Conservation (phyloP, 164 flowering plant genomes). For the Sedum album region DNA sequence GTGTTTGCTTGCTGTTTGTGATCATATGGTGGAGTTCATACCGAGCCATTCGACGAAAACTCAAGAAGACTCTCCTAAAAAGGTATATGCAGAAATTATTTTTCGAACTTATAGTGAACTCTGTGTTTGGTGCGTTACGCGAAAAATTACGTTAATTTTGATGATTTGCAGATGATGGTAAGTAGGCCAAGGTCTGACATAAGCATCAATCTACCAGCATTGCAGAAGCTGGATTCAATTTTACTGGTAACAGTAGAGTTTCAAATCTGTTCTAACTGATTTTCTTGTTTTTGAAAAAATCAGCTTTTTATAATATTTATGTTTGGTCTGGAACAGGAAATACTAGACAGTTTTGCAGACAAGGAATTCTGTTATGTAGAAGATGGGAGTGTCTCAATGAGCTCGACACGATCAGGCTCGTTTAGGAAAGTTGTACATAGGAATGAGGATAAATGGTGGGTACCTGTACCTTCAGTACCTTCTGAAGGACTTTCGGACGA, state of each 20-base stretch:
- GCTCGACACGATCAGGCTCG: slow-evolving; percentile 1
- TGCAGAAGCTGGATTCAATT: background rate
- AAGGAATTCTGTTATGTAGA: slow-evolving; percentile 5
- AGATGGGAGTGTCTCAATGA: slow-evolving; percentile 4
- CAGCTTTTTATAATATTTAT: background rate
- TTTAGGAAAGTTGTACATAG: slow-evolving; percentile 8
- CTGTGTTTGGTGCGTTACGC: background rate
- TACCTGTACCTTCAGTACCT: slow-evolving; percentile 24
- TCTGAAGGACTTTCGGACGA: slow-evolving; percentile 20
- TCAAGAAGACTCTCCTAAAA: background rate
- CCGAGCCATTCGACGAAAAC: background rate
- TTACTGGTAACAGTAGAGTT: background rate
- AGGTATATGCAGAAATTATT: background rate
- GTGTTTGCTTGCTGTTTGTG: slow-evolving; percentile 57
- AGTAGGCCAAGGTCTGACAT: slow-evolving; percentile 2
- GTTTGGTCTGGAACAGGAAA: background rate
- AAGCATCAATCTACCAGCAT: background rate
- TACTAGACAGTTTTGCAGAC: slow-evolving; percentile 4
- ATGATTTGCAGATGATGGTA: background rate
- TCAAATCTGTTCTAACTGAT: background rate
- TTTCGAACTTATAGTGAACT: background rate
- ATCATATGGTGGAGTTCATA: slow-evolving; percentile 1
- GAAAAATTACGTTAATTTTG: background rate
- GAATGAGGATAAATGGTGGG: slow-evolving; percentile 31
- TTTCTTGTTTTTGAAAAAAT: background rate